phyloP scores from a whole-genome alignment of 768 basidiomycete genomes.

The Hygrocybe coccinea region DNA sequence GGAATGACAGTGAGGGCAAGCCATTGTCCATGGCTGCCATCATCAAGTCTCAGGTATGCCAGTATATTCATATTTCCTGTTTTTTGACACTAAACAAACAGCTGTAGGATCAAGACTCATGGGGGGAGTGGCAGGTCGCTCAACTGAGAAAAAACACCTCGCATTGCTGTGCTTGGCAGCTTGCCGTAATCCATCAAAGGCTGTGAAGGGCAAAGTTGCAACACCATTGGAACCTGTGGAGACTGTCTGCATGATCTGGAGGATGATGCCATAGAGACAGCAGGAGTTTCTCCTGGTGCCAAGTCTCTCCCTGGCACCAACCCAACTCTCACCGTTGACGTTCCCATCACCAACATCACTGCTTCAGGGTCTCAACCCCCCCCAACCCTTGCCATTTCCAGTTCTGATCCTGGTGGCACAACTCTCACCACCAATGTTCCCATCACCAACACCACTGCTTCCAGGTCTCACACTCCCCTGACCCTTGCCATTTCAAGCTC shows the following conservation, averaged over 20 bases:
- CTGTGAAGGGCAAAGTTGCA: background rate
- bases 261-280: background rate
- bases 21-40: background rate
- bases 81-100: background rate
- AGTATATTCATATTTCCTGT: background rate
- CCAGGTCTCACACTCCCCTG: too few relatives aligned
- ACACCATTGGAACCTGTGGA: background rate
- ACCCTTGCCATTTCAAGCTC: too few relatives aligned
- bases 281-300: too few relatives aligned
- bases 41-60: background rate
- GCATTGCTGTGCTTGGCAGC: background rate
- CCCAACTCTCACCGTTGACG: too few relatives aligned
- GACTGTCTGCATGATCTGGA: background rate
- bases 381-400: too few relatives aligned
- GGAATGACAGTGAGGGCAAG: background rate
- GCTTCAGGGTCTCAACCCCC: too few relatives aligned
- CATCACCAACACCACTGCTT: background rate
- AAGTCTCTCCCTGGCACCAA: too few relatives aligned
- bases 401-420: background rate
- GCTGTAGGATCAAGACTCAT: background rate
- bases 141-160: background rate
- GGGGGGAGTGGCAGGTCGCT: background rate
- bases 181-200: background rate
- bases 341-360: too few relatives aligned
- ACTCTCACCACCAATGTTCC: background rate